Percentiles rank a stretch among this genome's conserved stretches.
Conservation (phyloP, 257 asterid genomes). For the Solanum habrochaites region DNA sequence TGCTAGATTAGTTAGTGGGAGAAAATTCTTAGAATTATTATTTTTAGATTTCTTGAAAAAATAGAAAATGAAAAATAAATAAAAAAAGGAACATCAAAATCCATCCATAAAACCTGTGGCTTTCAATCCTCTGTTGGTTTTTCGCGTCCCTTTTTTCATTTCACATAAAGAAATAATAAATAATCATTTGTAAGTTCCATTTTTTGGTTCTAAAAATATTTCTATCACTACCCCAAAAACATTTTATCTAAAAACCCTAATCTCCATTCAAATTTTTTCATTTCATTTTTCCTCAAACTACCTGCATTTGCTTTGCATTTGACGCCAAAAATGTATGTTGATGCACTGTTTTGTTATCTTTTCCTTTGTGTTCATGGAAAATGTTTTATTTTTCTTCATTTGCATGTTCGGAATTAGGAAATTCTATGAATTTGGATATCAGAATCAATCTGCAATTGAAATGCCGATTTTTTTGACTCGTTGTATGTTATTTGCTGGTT, state of each 20-base stretch:
- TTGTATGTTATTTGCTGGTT: background rate
- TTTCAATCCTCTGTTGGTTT: conserved; percentile 49
- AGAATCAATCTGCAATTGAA: background rate
- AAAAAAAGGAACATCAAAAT: conserved; percentile 10
- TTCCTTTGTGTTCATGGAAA: background rate
- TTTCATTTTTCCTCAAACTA: background rate
- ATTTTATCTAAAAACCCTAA: background rate
- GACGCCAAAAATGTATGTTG: background rate
- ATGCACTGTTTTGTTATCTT: background rate
- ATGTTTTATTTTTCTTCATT: background rate
- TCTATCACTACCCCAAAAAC: background rate
- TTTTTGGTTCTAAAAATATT: background rate
- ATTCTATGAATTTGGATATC: background rate
- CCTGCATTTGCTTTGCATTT: background rate
- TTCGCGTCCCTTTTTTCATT: conserved; percentile 20
- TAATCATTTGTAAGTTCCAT: conserved; percentile 20
- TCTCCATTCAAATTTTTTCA: conserved; percentile 25
- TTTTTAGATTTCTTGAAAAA: background rate
- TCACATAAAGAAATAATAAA: background rate
- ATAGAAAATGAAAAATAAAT: background rate
- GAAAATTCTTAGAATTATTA: background rate
- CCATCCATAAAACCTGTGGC: conserved; percentile 80
- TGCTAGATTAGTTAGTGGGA: background rate
- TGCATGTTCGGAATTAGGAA: background rate
- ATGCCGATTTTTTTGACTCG: background rate